phyloP scores from a whole-genome alignment of 805 yeast species.

The Huiozyma sinensis region DNA sequence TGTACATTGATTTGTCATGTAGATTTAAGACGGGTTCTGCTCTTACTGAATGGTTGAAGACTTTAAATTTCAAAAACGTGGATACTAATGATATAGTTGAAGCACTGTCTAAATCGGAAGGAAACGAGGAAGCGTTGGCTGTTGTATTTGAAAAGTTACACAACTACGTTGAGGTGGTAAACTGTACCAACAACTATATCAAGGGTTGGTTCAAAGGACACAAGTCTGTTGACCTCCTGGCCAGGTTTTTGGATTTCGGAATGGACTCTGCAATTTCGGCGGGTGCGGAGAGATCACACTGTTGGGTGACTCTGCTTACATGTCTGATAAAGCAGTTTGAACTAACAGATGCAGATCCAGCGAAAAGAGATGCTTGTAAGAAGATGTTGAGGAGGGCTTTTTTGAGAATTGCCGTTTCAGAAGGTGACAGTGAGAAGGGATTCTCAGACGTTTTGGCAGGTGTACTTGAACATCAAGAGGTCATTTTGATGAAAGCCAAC shows the following conservation, averaged over 20 bases:
- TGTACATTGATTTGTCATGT: constrained; percentile 14
- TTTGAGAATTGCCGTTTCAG: constrained; percentile 13
- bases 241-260: constrained; percentile 8
- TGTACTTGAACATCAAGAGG: constrained; percentile 41
- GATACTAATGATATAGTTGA: constrained; percentile 8
- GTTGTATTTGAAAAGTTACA: constrained; percentile 10
- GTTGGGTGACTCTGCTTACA: constrained; percentile 20
- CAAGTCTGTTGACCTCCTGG: constrained; percentile 1
- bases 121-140: constrained; percentile 14
- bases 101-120: constrained; percentile 3
- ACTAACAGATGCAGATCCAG: constrained; percentile 9
- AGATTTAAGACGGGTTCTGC: constrained; percentile 3
- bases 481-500: constrained; percentile 41
- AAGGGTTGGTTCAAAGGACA: constrained; percentile 7
- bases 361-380: constrained; percentile 6
- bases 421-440: constrained; percentile 10
- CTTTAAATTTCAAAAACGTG: constrained; percentile 7
- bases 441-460: constrained; percentile 43
- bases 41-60: constrained; percentile 11
- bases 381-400: constrained; percentile 14
- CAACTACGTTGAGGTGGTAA: constrained; percentile 11
- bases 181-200: constrained; percentile 11
- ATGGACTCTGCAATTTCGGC: constrained; percentile 8
- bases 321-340: constrained; percentile 11
- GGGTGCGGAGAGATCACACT: constrained; percentile 3